Base-by-base conservation (phyloP, 208 protist species). In the Polymyxa betae region DNA sequence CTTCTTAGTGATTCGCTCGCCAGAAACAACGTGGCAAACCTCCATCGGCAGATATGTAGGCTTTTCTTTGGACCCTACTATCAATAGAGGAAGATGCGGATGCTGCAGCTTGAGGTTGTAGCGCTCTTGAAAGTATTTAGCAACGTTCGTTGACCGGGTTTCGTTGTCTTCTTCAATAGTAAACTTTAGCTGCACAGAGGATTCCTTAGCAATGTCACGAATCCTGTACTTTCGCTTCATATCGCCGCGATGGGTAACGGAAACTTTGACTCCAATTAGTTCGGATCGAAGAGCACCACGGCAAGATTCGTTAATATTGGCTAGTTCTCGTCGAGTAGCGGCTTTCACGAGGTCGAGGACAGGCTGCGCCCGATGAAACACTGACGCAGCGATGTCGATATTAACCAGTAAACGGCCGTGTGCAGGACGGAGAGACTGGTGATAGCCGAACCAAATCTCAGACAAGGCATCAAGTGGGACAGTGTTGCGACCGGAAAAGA, bases 31-130 rank as follows among this genome's bases (percentile, higher is more conserved):
- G 54, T 66, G 20, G 54, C 54, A 66, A 29, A 88, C 77, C 29
- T 88, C 77, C n/a, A 88, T 88, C n/a, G 77, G 77, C 77, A 88
- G n/a, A 29, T 16, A 29, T 16, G 38, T 29, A 41, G 16, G 16
- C 16, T 88, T 88, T 12, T 29, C 16, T 38, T 88, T 29, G 77
- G 16, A 45, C 32, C 77, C 77, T 38, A 88, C 77, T 32, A 44
- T 88, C n/a, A 88, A 41, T 16, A 29, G 38, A 12, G 77, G 77
- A 29, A 88, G 77, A 40, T 88, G 32, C n/a, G 77, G 77, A 40
- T 88, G 43, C 77, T 88, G 32, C n/a, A 88, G 77, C 24, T 44
- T 44, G 77, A 88, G 16, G 32, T 88, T 10, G 77, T 88, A 88
- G 16, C 38, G 24, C 24, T 88, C 77, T 38, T 88, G 16, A 41